Evolutionary conservation across 495 filamentous ascomycete species (phyloP), one percentile per base, ranked within the genome.

Genomic region (Penicillium chermesinum): DNA sequence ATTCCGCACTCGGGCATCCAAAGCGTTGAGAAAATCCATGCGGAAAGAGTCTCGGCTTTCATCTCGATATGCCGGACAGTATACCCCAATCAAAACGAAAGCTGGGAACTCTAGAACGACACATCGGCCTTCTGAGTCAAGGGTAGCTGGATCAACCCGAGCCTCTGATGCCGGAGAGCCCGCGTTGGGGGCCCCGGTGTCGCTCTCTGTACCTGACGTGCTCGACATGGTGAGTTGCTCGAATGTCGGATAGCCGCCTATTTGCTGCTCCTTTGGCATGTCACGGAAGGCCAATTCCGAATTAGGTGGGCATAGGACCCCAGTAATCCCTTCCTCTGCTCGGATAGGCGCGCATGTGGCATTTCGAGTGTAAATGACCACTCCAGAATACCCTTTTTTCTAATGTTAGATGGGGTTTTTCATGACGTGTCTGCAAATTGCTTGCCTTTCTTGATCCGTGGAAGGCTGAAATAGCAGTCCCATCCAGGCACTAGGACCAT

Each of bases 391-490:
- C n/a, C 93, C 91, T 94, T 32, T 9, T 4, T 30, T 30, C 4
- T 4, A 30, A 30, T 30, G 25, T 30, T 10, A 30, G 4, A 5
- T 4, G 10, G 25, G 4, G 25, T 4, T 10, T 30, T 30, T 35
- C 16, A 15, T 15, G 18, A 21, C 50, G n/a, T n/a, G n/a, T n/a
- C n/a, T n/a, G n/a, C n/a, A n/a, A n/a, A 35, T 16, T 34, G 50
- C 35, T 54, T 54, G 12, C 91, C 93, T 71, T 97, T 96, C 68
- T 96, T 96, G 55, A 93, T 75, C 61, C 81, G 86, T 7, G 93
- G 93, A 6, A 98, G 75, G 59, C 88, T 95, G 67, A 95, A 96
- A 63, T 83, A 95, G 54, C 90, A 95, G 64, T 98, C 93, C 93
- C 93, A 98, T 18, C 93, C 93, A 0, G 89, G 83, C 0, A 98